These are phyloP conservation scores for Mycotypha africana DNA, from an alignment of 371 early-diverging fungal species.

Conservation along the genomic window DNA sequence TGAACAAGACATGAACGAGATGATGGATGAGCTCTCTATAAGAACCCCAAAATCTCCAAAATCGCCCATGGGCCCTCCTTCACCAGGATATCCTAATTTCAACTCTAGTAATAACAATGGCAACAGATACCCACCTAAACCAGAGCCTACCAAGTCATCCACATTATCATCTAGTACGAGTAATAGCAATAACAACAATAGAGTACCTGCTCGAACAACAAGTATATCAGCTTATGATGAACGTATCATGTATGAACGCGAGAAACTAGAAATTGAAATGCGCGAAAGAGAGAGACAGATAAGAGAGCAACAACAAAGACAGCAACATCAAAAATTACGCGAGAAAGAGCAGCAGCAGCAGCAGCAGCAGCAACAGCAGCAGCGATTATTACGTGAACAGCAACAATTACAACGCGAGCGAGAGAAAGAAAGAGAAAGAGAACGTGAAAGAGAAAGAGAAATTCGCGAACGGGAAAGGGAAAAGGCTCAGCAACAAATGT, in stretches of 20 bases:
- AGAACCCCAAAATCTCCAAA: conserved; percentile 4
- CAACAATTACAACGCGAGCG: conserved; percentile 19
- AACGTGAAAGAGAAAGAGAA: conserved; percentile 18
- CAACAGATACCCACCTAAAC: conserved; percentile 13
- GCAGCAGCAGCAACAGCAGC: conserved; percentile 15
- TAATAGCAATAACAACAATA: conserved; percentile 6
- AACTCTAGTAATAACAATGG: background rate
- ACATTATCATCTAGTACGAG: no score
- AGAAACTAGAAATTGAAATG: conserved; percentile 20
- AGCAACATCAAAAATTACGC: no score
- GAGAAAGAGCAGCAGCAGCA: conserved; percentile 12
- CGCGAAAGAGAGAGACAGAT: conserved; percentile 25
- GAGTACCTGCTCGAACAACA: conserved; percentile 17
- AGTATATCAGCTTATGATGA: conserved; percentile 29
- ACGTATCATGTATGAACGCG: conserved; percentile 27
- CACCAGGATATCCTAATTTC: background rate
- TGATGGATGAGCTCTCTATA: conserved; percentile 31
- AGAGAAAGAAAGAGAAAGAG: conserved; percentile 15
- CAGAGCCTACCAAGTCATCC: conserved; percentile 31
- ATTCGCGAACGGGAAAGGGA: conserved; percentile 26
- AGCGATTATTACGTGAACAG: conserved; percentile 6
- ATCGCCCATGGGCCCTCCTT: conserved; percentile 14
- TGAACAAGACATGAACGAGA: conserved; percentile 22
- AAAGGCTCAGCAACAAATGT: conserved; percentile 23
- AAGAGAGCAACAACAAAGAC: conserved; percentile 18